Evolutionary conservation across 139 green algal genomes (phyloP).

Genomic region (Desmodesmus armatus): DNA sequence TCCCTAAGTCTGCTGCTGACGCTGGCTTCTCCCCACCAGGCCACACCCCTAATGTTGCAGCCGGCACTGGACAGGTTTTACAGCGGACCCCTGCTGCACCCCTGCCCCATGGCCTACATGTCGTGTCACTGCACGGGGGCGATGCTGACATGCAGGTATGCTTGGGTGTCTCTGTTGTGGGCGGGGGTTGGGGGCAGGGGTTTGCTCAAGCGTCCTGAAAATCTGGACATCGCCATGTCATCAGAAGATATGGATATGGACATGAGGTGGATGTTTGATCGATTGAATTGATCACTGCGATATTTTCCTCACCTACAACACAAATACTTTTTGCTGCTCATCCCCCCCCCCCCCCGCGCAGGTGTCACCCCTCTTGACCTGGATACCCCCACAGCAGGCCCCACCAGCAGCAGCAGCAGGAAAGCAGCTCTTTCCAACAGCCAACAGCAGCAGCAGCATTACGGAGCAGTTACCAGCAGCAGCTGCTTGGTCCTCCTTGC

Average conservation of each 20-base stretch:
- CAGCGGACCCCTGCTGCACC: not conserved
- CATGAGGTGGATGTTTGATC: no score
- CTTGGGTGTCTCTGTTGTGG: no score
- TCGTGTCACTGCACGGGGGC: slow-evolving; percentile 54
- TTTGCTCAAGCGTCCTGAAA: no score
- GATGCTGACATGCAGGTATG: slow-evolving; percentile 62
- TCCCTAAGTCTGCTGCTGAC: slow-evolving; percentile 56
- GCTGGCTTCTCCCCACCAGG: slow-evolving; percentile 58
- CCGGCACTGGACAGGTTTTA: slow-evolving; percentile 53
- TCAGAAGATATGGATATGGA: no score
- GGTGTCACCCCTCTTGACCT: slow-evolving; percentile 22
- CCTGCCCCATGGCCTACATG: slow-evolving; percentile 32
- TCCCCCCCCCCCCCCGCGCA: no score
- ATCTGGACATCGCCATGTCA: no score
- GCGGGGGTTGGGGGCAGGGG: not conserved
- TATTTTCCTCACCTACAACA: no score
- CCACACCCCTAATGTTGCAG: slow-evolving; percentile 57
- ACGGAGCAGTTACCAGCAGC: slow-evolving; percentile 1
- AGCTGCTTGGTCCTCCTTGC: no score
- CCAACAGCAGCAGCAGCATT: slow-evolving; percentile 25
- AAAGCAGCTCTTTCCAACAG: not conserved
- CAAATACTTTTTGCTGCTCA: no score
- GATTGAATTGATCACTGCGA: no score
- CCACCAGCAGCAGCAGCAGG: not conserved
- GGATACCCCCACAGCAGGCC: not conserved